phyloP scores from a whole-genome alignment of 2,329 filamentous ascomycete species.

The Colletotrichum coccodes region DNA sequence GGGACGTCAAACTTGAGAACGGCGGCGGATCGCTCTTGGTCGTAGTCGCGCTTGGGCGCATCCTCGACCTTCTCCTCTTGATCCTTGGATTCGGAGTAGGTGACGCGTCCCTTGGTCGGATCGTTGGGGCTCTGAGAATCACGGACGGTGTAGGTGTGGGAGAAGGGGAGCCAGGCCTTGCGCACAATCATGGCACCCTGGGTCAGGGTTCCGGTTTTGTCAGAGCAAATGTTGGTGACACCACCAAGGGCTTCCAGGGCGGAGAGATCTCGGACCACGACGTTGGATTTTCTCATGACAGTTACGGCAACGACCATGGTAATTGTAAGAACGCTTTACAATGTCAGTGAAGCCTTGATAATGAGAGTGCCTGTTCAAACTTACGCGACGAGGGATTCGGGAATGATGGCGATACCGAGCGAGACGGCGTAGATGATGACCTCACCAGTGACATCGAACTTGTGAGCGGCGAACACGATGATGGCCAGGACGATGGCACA shows the following conservation, averaged over 20 bases:
- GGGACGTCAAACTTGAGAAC: slow-evolving; percentile 72
- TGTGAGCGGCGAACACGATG: slow-evolving; percentile 67
- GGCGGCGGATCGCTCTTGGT: slow-evolving; percentile 68
- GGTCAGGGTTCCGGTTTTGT: slow-evolving; percentile 78
- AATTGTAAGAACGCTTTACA: slow-evolving; percentile 68
- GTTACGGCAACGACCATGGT: slow-evolving; percentile 75
- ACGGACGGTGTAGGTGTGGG: slow-evolving; percentile 67
- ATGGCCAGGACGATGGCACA: slow-evolving; percentile 70
- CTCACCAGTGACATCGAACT: slow-evolving; percentile 60
- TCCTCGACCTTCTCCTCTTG: slow-evolving; percentile 44
- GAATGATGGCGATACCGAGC: slow-evolving; percentile 70
- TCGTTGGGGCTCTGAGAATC: slow-evolving; percentile 70
- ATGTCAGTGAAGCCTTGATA: slow-evolving; percentile 32
- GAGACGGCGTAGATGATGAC: slow-evolving; percentile 69
- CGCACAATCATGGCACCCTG: slow-evolving; percentile 77
- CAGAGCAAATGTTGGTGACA: slow-evolving; percentile 78
- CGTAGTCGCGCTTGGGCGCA: slow-evolving; percentile 61
- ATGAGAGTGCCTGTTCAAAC: slow-evolving; percentile 33
- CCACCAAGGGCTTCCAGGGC: slow-evolving; percentile 76
- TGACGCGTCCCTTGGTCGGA: slow-evolving; percentile 67
- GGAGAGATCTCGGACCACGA: slow-evolving; percentile 73
- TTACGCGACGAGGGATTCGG: slow-evolving; percentile 71
- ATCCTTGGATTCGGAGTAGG: slow-evolving; percentile 51
- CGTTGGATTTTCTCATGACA: slow-evolving; percentile 71
- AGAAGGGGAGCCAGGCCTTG: slow-evolving; percentile 71